Conservation (phyloP, 192 early-diverging fungal genomes). For the Rhizophagus clarus region DNA sequence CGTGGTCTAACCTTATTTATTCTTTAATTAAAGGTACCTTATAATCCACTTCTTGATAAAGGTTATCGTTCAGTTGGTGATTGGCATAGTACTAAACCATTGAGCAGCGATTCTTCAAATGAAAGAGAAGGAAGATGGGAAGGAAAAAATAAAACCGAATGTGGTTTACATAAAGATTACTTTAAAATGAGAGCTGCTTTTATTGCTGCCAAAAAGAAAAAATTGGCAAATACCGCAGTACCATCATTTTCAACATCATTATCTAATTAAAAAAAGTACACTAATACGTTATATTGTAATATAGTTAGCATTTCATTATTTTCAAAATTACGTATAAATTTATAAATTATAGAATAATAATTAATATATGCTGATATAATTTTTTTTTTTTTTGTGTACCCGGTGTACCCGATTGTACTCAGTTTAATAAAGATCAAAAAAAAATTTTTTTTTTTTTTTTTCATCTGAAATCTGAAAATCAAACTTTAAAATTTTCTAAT, state of each 20-base stretch:
- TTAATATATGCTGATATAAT: too few species aligned
- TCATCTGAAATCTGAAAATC: not conserved
- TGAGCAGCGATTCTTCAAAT: conserved; percentile 58
- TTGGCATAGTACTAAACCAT: conserved; percentile 83
- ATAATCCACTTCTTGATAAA: conserved; percentile 85
- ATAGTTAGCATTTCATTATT: too few species aligned
- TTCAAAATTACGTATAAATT: too few species aligned
- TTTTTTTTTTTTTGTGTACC: too few species aligned
- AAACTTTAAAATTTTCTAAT: not conserved
- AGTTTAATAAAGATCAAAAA: too few species aligned
- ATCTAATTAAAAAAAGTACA: too few species aligned
- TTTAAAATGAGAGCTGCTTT: conserved; percentile 87
- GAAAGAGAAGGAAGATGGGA: conserved; percentile 92
- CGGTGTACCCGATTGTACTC: too few species aligned
- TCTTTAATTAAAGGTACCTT: conserved; percentile 65
- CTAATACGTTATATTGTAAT: too few species aligned
- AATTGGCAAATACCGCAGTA: not conserved
- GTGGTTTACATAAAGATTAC: conserved; percentile 96
- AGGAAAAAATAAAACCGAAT: conserved; percentile 88
- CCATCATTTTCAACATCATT: too few species aligned
- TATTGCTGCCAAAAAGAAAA: conserved; percentile 54
- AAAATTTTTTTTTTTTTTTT: not conserved
- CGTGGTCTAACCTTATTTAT: too few species aligned
- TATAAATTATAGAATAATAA: too few species aligned
- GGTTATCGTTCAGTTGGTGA: conserved; percentile 94